Base-by-base conservation (phyloP, 257 asterid species). In the Solanum chiquidenum region DNA sequence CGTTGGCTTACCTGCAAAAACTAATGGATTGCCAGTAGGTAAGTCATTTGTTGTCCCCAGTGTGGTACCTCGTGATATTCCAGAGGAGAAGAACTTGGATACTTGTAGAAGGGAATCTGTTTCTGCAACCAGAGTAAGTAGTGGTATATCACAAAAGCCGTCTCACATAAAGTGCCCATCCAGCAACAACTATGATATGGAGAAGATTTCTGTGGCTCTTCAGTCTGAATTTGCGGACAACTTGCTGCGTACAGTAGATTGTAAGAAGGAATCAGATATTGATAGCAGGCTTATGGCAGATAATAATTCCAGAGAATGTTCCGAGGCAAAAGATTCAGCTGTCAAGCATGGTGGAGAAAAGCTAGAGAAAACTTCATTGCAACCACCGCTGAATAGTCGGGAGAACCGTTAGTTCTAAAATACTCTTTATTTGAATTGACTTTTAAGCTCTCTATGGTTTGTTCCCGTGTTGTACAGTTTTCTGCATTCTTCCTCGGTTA, bases 1-100 rank as follows among this genome's bases (percentile, higher is more conserved):
- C 25, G 85, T 83, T 55, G 94, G 88, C 85, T 18, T 89, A 84
- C 92, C 90, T 33, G 91, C 93, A 90, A 95, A 94, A 89, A 69
- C 89, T 90, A 91, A 85, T 71, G 88, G 71, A 62, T 88, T 91
- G n/a, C 88, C 91, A 49, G 83, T 82, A 88, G 91, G 89, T 88
- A 92, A 94, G 90, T 91, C 98, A 91, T 90, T 92, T 69, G 85
- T 91, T 79, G 91, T 92, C 90, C 98, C 98, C 73, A 92, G 80
- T 88, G 91, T 94, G 66, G 92, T 94, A 80, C 98, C 98, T 86
- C 96, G 94, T 88, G 99, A 95, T 76, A 89, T 86, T 89, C 91
- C 91, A 34, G 91, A 90, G 87, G 93, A 92, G 83, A 96, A 91
- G 86, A 93, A 90, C 85, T 64, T 86, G 27, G 86, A 92, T 84